Conservation (phyloP, 2,329 filamentous ascomycete species). For the Aureobasidium sp. region DNA sequence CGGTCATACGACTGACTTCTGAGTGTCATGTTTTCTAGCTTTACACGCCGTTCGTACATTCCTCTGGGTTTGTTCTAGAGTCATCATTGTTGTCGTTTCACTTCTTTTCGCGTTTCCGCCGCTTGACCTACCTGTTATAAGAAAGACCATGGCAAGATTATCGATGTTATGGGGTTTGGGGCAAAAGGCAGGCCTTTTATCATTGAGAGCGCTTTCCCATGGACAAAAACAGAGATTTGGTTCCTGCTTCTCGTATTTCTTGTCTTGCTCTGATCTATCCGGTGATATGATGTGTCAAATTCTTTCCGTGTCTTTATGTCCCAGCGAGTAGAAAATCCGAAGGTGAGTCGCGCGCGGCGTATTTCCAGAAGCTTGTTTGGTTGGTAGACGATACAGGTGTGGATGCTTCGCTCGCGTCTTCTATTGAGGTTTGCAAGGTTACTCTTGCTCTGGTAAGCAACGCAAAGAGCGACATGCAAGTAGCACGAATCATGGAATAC, state of each 20-base stretch:
- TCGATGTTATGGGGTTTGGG: slow-evolving; percentile 1
- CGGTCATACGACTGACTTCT: neutral
- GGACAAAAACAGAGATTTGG: slow-evolving; percentile 11
- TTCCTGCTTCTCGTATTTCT: slow-evolving; percentile 1
- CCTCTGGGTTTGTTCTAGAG: neutral
- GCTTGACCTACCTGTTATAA: neutral
- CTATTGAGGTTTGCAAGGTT: neutral
- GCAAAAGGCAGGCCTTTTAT: neutral
- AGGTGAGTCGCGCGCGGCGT: neutral
- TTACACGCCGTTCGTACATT: neutral
- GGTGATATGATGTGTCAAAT: neutral
- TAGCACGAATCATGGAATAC: neutral
- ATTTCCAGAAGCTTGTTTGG: neutral
- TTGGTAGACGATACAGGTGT: neutral
- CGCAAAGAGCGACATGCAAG: neutral
- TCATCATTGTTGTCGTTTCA: neutral
- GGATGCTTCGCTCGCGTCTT: neutral
- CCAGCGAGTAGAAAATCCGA: neutral
- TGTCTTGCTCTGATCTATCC: neutral
- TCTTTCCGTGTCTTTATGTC: neutral
- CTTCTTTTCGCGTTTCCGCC: neutral
- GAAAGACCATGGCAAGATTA: neutral
- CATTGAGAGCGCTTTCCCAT: neutral
- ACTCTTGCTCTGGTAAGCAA: neutral
- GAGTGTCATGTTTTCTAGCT: neutral